phyloP scores from a whole-genome alignment of 768 basidiomycete species.

The Tricholoma sp. region DNA sequence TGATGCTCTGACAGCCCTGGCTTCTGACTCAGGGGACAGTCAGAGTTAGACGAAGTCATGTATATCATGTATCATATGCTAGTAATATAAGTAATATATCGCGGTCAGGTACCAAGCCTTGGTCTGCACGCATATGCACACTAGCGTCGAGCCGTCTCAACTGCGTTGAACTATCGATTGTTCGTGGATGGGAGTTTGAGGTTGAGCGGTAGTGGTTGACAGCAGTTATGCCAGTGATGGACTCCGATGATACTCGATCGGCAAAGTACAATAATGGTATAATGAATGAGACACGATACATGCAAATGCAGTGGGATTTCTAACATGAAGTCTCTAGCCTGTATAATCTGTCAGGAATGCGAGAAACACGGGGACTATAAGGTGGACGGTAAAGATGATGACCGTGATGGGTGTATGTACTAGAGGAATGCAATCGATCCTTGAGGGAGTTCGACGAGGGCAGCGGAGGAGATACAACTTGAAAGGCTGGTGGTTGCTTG shows the following conservation, averaged over 20 bases:
- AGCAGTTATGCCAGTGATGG: no score
- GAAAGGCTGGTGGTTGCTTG: not conserved
- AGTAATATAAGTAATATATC: no score
- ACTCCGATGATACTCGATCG: not conserved
- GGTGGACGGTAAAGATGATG: slow-evolving; percentile 1
- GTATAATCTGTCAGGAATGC: slow-evolving; percentile 34
- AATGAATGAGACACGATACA: not conserved
- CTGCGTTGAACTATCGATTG: no score
- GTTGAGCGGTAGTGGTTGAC: no score
- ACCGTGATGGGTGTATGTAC: not conserved
- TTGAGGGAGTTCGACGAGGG: not conserved
- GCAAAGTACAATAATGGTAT: not conserved
- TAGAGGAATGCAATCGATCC: not conserved
- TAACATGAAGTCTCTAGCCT: not conserved
- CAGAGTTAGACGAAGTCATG: no score
- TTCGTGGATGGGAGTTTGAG: no score
- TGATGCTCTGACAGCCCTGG: no score
- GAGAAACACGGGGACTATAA: slow-evolving; percentile 28
- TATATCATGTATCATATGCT: no score
- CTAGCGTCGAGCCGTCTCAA: no score
- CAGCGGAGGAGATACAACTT: not conserved
- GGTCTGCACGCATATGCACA: no score
- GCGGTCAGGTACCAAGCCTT: no score
- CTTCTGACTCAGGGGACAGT: no score
- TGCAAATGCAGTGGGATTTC: slow-evolving; percentile 8